Evolutionary conservation across 495 filamentous ascomycete genomes (phyloP).

Genomic region (Trichocladium antarcticum): DNA sequence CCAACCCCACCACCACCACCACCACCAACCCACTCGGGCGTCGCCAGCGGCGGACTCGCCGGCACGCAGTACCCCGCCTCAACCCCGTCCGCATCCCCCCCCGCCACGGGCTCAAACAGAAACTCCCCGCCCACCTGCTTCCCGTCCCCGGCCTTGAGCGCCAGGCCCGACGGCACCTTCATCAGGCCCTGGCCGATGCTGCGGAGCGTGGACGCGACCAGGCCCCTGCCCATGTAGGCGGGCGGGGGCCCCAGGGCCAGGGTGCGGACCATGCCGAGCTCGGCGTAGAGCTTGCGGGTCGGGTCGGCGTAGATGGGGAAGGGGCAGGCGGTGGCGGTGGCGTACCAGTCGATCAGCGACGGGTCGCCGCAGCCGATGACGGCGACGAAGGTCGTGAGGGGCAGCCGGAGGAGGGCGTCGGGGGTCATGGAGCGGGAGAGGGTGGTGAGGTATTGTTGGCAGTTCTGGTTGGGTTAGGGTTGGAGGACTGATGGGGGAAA

Average conservation of each 20-base stretch:
- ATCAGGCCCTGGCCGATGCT: constrained; percentile 49
- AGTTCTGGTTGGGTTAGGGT: constrained; percentile 38
- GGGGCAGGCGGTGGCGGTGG: constrained; percentile 47
- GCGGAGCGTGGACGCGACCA: constrained; percentile 35
- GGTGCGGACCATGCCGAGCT: constrained; percentile 59
- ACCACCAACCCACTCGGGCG: constrained; percentile 11
- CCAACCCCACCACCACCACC: background rate
- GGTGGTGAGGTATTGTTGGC: constrained; percentile 60
- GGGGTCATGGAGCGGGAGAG: constrained; percentile 51
- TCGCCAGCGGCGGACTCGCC: constrained; percentile 14
- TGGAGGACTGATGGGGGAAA: constrained; percentile 2
- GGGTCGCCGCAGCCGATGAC: constrained; percentile 74
- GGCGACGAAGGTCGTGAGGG: constrained; percentile 51
- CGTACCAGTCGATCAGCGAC: constrained; percentile 59
- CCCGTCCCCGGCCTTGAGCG: constrained; percentile 54
- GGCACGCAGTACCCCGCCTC: constrained; percentile 11
- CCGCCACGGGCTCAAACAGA: constrained; percentile 48
- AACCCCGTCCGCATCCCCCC: constrained; percentile 11
- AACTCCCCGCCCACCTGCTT: constrained; percentile 78
- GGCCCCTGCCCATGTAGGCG: constrained; percentile 49
- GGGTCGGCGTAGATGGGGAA: constrained; percentile 82
- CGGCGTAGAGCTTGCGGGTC: constrained; percentile 53
- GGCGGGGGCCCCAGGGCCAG: constrained; percentile 52
- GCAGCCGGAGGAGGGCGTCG: constrained; percentile 42
- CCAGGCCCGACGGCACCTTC: constrained; percentile 40